Conservation (phyloP, 495 filamentous ascomycete genomes). For the Tetracladium marchalianum region DNA sequence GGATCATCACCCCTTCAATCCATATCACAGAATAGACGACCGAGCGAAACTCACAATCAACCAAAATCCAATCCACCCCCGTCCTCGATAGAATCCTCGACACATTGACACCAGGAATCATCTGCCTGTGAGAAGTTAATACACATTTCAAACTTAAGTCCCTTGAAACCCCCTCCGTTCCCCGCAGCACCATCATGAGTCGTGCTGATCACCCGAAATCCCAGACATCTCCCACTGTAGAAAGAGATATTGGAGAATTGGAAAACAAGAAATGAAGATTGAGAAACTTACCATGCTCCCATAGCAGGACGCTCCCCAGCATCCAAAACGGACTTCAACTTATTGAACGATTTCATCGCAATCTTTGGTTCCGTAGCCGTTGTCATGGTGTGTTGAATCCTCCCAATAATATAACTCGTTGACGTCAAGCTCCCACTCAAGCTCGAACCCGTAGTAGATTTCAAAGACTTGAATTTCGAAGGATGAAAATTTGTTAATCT, state of each 20-base stretch:
- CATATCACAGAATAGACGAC: no score
- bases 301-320: constrained; percentile 47
- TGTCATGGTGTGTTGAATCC: no score
- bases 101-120: constrained; percentile 63
- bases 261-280: no score
- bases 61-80: constrained; percentile 64
- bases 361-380: neutral
- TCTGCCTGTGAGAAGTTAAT: constrained; percentile 39
- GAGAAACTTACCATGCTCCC: constrained; percentile 30
- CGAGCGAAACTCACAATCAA: constrained; percentile 59
- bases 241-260: no score
- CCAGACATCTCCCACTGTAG: neutral
- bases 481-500: no score
- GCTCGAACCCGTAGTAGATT: no score
- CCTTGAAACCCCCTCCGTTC: no score
- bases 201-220: no score
- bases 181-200: neutral
- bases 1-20: no score
- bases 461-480: no score
- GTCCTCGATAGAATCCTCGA: constrained; percentile 57
- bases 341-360: constrained; percentile 53
- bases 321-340: constrained; percentile 47
- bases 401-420: no score
- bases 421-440: no score
- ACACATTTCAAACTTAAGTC: constrained; percentile 16